A percentile compares a stretch with the other conserved stretches of the same genome.
Evolutionary conservation across 495 filamentous ascomycete species (phyloP).

Genomic region (Haplographium delicatum): DNA sequence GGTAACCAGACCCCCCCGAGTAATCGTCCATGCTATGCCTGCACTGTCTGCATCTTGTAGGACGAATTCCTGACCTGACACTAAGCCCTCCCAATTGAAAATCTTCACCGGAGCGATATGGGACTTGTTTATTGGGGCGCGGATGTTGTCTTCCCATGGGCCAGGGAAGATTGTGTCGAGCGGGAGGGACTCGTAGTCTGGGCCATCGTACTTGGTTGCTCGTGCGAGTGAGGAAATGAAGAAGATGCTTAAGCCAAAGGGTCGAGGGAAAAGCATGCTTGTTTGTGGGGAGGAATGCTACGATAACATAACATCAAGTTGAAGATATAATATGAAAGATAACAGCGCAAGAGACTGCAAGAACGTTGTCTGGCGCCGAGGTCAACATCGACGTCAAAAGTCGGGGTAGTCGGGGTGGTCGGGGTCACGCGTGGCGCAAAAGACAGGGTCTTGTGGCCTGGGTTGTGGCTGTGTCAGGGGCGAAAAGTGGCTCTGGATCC

Average conservation of each 20-base stretch:
- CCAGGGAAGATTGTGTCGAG: conserved; percentile 30
- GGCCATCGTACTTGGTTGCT: conserved; percentile 14
- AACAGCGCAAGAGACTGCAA: too few species aligned
- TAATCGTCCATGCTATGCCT: conserved; percentile 22
- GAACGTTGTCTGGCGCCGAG: too few species aligned
- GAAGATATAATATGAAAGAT: too few species aligned
- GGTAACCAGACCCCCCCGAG: conserved; percentile 30
- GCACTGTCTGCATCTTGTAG: conserved; percentile 13
- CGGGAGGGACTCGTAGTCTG: conserved; percentile 26
- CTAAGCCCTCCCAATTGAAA: conserved; percentile 19
- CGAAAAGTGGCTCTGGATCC: too few species aligned
- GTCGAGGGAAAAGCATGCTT: too few species aligned
- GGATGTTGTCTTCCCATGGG: conserved; percentile 33
- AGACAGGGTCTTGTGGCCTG: too few species aligned
- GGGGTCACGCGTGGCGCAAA: too few species aligned
- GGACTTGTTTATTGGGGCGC: conserved; percentile 29
- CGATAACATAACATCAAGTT: not conserved
- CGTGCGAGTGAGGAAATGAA: not conserved
- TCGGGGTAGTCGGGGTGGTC: too few species aligned
- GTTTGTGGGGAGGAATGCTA: not conserved
- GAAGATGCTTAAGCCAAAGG: not conserved
- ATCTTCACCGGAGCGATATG: conserved; percentile 22
- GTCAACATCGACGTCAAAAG: too few species aligned
- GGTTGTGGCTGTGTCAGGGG: too few species aligned
- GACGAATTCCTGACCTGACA: conserved; percentile 7